These are phyloP conservation scores for Pluteus cervinus DNA, from an alignment of 768 basidiomycete genomes.

Conservation along the genomic window DNA sequence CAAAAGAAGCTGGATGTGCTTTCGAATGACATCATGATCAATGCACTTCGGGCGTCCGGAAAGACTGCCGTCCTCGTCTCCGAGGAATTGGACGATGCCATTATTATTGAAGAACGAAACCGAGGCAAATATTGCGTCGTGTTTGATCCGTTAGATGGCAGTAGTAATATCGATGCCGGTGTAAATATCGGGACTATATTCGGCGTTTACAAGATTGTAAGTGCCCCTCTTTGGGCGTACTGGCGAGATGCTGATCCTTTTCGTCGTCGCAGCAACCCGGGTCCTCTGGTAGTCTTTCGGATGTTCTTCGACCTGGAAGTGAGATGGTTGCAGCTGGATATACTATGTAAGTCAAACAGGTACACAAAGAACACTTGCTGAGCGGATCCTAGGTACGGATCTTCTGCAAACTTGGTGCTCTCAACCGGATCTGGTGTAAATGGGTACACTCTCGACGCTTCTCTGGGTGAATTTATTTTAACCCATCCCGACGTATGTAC, in stretches of 20 bases:
- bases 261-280: slow-evolving; percentile 49
- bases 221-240: slow-evolving; percentile 21
- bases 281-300: slow-evolving; percentile 73
- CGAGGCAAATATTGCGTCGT: slow-evolving; percentile 95
- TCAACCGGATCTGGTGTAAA: slow-evolving; percentile 95
- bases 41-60: slow-evolving; percentile 92
- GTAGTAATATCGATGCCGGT: slow-evolving; percentile 97
- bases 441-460: slow-evolving; percentile 94
- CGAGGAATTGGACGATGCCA: slow-evolving; percentile 89
- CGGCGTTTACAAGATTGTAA: slow-evolving; percentile 87
- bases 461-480: slow-evolving; percentile 96
- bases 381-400: slow-evolving; percentile 53
- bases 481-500: slow-evolving; percentile 85
- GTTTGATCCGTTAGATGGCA: slow-evolving; percentile 95
- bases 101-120: slow-evolving; percentile 78
- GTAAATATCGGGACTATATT: slow-evolving; percentile 98
- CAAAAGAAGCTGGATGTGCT: slow-evolving; percentile 99
- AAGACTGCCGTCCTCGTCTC: slow-evolving; percentile 96
- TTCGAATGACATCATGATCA: slow-evolving; percentile 99
- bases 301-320: slow-evolving; percentile 89
- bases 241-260: neutral
- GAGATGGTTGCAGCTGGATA: slow-evolving; percentile 99
- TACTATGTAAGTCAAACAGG: slow-evolving; percentile 63
- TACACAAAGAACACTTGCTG: neutral
- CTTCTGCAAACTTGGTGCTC: slow-evolving; percentile 93